These are phyloP conservation scores for Pyrenochaeta sp. DNA, from an alignment of 2,329 filamentous ascomycete species.

Conservation along the genomic window DNA sequence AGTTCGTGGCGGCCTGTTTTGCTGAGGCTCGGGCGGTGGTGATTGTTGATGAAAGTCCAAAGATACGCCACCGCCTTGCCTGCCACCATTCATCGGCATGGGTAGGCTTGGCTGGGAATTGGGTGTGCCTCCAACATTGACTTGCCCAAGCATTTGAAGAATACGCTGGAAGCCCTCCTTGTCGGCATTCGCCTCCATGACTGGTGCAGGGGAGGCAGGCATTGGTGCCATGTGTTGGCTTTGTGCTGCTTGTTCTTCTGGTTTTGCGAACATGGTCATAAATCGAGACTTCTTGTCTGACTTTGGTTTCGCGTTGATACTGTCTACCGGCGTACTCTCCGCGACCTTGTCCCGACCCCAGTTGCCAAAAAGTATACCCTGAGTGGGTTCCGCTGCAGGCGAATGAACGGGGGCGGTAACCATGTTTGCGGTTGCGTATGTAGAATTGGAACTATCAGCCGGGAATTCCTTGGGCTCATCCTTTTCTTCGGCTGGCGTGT, in stretches of 20 bases:
- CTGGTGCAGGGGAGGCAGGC: conserved; percentile 32
- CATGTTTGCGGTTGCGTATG: conserved; percentile 29
- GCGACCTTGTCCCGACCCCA: conserved; percentile 61
- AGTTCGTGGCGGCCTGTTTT: conserved; percentile 33
- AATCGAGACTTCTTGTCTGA: conserved; percentile 84
- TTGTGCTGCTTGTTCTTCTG: conserved; percentile 42
- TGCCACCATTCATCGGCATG: conserved; percentile 34
- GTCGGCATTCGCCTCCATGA: conserved; percentile 65
- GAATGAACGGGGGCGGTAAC: conserved; percentile 59
- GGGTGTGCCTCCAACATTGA: conserved; percentile 29
- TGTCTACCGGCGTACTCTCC: conserved; percentile 40
- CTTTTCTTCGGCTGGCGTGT: conserved; percentile 54
- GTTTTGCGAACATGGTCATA: conserved; percentile 70
- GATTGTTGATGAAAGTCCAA: conserved; percentile 43
- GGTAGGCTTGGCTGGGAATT: conserved; percentile 26
- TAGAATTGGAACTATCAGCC: conserved; percentile 26
- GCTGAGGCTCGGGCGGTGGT: conserved; percentile 37
- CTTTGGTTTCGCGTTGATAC: conserved; percentile 46
- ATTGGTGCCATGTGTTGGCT: conserved; percentile 19
- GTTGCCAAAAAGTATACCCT: conserved; percentile 79
- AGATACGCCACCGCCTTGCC: conserved; percentile 39
- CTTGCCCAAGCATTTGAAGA: conserved; percentile 77
- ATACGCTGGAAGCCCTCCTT: conserved; percentile 86
- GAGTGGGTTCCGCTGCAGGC: conserved; percentile 69
- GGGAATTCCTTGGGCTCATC: conserved; percentile 46